Evolutionary conservation across 768 basidiomycete species (phyloP), one percentile per base, ranked within the genome.

Genomic region (Mycena vitilis): DNA sequence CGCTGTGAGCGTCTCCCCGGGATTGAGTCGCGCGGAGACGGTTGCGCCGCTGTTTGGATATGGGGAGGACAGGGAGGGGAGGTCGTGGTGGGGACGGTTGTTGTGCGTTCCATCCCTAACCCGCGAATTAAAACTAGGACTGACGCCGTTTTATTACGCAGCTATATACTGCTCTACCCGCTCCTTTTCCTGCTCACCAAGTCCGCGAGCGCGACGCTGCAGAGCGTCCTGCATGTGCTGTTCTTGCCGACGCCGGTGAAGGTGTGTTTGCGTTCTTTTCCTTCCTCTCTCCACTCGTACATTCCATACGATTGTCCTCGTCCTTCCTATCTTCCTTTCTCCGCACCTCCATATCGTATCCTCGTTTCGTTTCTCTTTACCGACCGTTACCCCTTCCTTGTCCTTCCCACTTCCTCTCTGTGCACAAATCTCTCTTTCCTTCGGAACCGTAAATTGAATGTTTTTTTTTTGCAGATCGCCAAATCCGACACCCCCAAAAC

Each of bases 1-100:
- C 30, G 83, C 91, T 4, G 84, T 93, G 16, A 85, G 85, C 30
- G 93, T 92, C 8, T 92, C 88, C 51, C 94, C 94, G 2, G 94
- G 94, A 1, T 83, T 95, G 58, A 90, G 89, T 73, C 85, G 93
- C 65, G 80, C 85, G 0, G 93, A 94, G 72, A 94, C 89, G 4
- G 74, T 94, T 7, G 87, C 88, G 18, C 81, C 86, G 20, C 62
- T 90, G 16, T 75, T 91, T 38, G 60, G 49, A 3, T 5, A 12
- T 0, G 36, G 25, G 3, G 30, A 30, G 30, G 30, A 30, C 2
- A 30, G 30, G 30, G 30, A 30, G 30, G 30, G 30, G 30, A 30
- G 30, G 30, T 30, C 30, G 25, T 25, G 55, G 37, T n/a, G 30
- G 12, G 57, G 57, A 3, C 45, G 44, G 5, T 3, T 59, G 6